Percentiles rank a stretch among this genome's conserved stretches.
These are phyloP conservation scores for Scleroderma citrinum DNA, from an alignment of 768 basidiomycete genomes.

Conservation along the genomic window DNA sequence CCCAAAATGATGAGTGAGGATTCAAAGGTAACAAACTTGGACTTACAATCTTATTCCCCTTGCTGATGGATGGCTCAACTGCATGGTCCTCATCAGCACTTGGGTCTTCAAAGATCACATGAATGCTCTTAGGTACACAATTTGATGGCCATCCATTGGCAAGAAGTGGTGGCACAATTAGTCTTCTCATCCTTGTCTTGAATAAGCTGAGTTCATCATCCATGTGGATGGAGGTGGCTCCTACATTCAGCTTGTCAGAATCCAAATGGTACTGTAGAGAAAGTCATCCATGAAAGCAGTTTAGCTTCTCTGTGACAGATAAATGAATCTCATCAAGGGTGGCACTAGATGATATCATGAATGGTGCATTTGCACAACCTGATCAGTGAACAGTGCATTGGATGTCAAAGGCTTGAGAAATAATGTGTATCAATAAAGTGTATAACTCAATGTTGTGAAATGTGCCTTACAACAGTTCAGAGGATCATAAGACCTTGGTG, in stretches of 20 bases:
- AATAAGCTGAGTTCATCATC: background rate
- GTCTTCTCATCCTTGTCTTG: background rate
- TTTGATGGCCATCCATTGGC: background rate
- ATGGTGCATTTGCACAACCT: background rate
- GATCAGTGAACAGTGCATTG: background rate
- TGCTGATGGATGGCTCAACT: background rate
- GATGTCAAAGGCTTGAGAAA: background rate
- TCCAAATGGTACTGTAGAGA: slow-evolving; percentile 2
- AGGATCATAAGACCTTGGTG: background rate
- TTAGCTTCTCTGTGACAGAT: slow-evolving; percentile 1
- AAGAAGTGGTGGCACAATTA: background rate
- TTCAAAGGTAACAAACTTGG: background rate
- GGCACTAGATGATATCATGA: slow-evolving; percentile 1
- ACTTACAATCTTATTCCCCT: background rate
- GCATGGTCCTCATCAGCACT: background rate
- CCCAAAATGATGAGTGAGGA: background rate
- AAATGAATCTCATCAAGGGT: background rate
- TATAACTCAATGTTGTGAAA: background rate
- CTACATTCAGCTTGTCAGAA: slow-evolving; percentile 2
- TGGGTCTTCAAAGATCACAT: background rate
- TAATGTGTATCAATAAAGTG: background rate
- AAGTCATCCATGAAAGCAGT: background rate
- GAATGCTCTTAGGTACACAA: background rate
- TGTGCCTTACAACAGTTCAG: background rate
- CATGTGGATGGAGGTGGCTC: background rate